Base-by-base conservation (phyloP, 805 yeast species). In the Lipomyces lipofer region DNA sequence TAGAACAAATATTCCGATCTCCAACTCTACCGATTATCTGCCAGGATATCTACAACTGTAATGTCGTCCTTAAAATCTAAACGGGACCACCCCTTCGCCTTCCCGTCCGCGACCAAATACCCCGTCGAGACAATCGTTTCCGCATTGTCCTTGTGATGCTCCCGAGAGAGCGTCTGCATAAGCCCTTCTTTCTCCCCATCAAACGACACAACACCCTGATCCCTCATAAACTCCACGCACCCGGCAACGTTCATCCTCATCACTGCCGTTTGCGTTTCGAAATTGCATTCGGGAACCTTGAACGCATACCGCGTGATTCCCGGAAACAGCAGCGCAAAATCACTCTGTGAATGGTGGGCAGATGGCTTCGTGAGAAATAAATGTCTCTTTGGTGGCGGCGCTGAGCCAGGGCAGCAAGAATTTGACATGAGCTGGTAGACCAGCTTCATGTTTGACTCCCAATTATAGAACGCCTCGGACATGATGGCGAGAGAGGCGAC, bases 301-400 rank as follows among this genome's bases (percentile, higher is more conserved):
- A 51, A 60, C 30, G 54, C 53, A 32, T 47, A 30, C 21, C 25
- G 24, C 28, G 62, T 54, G 28, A 61, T 13, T 4, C 48, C 15
- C 12, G 64, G 64, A 51, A 60, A 62, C 19, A 62, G 49, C 13
- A 58, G 49, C n/a, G 56, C 58, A 28, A 62, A 52, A 43, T 62
- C 64, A 27, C 64, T 60, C 29, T 60, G 64, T 6, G 64, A 60
- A 35, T 58, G 64, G 35, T 62, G 64, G 25, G 55, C 60, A 1
- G 64, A 57, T 13, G 56, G 59, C 19, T 40, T 46, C 13, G 59
- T 45, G 1, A 56, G 45, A 25, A 56, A 60, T 19, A 61, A 40
- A 25, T 43, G 51, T 12, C 32, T 30, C 39, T 47, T 19, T 8
- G 13, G 38, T 15, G 51, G 56, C 3, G 51, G 51, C 13, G 47